These are phyloP conservation scores for Pichia scutulata DNA, from an alignment of 805 yeast genomes.

Conservation along the genomic window DNA sequence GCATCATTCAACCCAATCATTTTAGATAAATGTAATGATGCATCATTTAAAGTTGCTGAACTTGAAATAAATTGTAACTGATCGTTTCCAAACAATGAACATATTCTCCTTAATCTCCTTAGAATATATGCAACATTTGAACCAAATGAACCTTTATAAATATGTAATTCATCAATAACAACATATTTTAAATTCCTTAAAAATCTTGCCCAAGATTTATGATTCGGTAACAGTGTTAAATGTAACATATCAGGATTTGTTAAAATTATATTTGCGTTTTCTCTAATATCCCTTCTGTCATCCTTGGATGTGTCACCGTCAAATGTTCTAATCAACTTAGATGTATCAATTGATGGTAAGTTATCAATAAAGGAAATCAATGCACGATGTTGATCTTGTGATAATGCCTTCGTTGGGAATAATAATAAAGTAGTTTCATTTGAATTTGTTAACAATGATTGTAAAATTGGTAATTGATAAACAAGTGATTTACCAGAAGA, in stretches of 20 bases:
- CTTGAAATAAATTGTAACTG: constrained; percentile 70
- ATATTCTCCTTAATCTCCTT: constrained; percentile 67
- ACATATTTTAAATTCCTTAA: constrained; percentile 60
- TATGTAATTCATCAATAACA: constrained; percentile 80
- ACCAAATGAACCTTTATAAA: constrained; percentile 86
- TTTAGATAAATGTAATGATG: constrained; percentile 60
- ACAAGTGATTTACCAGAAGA: constrained; percentile 94
- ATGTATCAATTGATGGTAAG: constrained; percentile 6
- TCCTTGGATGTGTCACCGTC: constrained; percentile 86
- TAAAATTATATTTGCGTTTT: constrained; percentile 69
- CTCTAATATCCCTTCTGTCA: constrained; percentile 46
- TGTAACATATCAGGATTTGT: constrained; percentile 96
- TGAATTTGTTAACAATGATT: constrained; percentile 34
- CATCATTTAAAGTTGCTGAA: constrained; percentile 84
- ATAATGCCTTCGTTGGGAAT: constrained; percentile 95
- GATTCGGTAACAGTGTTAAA: constrained; percentile 72
- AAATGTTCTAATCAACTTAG: constrained; percentile 40
- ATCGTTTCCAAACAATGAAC: constrained; percentile 45
- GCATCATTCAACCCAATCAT: constrained; percentile 55
- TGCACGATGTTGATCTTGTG: constrained; percentile 93
- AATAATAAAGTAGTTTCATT: constrained; percentile 70
- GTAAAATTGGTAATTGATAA: constrained; percentile 79
- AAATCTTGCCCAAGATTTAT: constrained; percentile 66
- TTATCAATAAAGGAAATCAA: constrained; percentile 33
- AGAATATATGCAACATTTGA: constrained; percentile 82